Evolutionary conservation across 2,329 filamentous ascomycete species (phyloP).

Genomic region (Podosphaera xanthii): DNA sequence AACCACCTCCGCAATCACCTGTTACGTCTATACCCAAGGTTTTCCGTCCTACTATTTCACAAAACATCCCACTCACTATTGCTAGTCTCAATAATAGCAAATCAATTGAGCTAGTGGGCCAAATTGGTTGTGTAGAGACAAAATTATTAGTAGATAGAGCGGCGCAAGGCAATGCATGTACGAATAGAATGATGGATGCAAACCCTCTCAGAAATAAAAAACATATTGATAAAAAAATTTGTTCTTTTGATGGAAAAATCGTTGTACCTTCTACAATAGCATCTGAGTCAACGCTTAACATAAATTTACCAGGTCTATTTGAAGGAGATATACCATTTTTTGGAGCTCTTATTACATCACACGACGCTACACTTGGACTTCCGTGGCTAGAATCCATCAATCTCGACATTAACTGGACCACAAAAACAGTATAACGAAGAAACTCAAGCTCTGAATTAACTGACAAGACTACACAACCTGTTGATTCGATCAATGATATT

Average conservation of each 20-base stretch:
- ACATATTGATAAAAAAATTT: neutral
- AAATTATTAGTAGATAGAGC: neutral
- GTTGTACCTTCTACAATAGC: neutral
- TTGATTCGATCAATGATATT: too few species aligned
- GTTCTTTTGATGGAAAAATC: neutral
- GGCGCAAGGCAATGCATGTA: slow-evolving; percentile 1
- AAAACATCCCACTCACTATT: neutral
- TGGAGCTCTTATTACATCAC: neutral
- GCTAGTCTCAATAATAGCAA: neutral
- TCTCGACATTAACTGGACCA: neutral
- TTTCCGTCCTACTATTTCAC: neutral
- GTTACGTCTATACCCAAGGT: neutral
- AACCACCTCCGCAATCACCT: neutral
- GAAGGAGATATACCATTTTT: neutral
- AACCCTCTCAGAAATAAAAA: neutral
- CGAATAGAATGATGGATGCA: neutral
- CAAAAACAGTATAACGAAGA: neutral
- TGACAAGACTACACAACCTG: too few species aligned
- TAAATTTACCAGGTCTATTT: neutral
- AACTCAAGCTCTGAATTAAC: neutral
- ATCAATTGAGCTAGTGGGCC: neutral
- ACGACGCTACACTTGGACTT: neutral
- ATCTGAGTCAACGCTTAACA: neutral
- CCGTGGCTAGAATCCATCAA: neutral
- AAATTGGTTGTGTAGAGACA: neutral